Conservation (phyloP, 768 basidiomycete genomes). For the Russula foetens region DNA sequence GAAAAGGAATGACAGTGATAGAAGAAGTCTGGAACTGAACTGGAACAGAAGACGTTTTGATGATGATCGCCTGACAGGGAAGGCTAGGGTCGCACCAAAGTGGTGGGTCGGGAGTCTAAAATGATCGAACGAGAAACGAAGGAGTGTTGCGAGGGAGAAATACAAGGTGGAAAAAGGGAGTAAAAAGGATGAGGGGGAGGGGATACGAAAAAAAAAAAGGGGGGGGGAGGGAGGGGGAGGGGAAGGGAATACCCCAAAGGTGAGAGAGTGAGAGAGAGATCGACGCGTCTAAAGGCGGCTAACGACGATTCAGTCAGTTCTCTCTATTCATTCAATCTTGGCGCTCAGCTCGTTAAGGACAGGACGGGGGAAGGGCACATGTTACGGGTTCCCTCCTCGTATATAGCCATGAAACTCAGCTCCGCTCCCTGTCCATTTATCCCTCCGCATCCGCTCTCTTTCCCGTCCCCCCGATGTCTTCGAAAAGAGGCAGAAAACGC, state of each 20-base stretch:
- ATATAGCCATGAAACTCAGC: conserved; percentile 21
- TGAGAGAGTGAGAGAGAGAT: conserved; percentile 15
- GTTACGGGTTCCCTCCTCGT: conserved; percentile 31
- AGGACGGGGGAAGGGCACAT: conserved; percentile 21
- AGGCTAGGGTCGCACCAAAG: neutral
- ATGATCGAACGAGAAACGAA: conserved; percentile 11
- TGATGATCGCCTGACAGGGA: conserved; percentile 5
- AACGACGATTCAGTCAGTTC: conserved; percentile 20
- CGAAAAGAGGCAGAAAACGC: conserved; percentile 80
- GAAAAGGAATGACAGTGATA: neutral
- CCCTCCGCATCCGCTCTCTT: conserved; percentile 25
- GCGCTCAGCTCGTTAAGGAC: conserved; percentile 20
- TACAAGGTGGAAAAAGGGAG: neutral
- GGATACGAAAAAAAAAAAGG: neutral
- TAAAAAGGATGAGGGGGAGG: neutral
- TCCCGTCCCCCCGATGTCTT: conserved; percentile 47
- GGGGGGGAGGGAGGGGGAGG: neutral
- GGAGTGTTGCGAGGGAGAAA: conserved; percentile 10
- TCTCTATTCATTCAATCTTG: conserved; percentile 19
- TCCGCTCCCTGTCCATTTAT: conserved; percentile 29
- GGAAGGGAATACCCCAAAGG: no score
- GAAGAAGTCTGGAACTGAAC: neutral
- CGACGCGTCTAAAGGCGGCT: conserved; percentile 26
- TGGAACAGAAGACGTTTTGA: neutral
- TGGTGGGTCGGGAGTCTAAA: conserved; percentile 9